These are phyloP conservation scores for Chionographis japonica DNA, from an alignment of 106 monocot genomes.

Conservation along the genomic window DNA sequence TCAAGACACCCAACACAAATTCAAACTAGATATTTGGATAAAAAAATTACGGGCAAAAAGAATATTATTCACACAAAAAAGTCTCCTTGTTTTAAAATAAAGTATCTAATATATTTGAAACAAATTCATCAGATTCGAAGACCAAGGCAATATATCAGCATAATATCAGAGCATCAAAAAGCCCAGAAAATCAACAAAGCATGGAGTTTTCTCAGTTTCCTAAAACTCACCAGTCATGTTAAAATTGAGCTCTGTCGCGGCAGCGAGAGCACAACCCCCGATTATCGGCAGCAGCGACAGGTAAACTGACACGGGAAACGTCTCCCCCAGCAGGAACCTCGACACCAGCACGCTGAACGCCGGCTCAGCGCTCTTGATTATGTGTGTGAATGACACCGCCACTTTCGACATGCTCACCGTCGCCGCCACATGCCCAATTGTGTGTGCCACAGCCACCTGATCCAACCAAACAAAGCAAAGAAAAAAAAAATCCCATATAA, in stretches of 20 bases:
- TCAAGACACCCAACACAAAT: too few relatives aligned
- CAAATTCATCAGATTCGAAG: too few relatives aligned
- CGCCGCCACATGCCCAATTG: slow-evolving; percentile 81
- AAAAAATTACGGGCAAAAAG: too few relatives aligned
- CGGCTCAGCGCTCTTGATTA: slow-evolving; percentile 80
- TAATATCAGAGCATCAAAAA: too few relatives aligned
- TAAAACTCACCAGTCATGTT: slow-evolving; percentile 75
- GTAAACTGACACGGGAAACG: slow-evolving; percentile 58
- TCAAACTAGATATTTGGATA: too few relatives aligned
- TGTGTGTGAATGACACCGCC: slow-evolving; percentile 82
- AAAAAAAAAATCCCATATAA: background rate
- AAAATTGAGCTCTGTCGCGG: slow-evolving; percentile 88
- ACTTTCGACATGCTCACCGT: slow-evolving; percentile 89
- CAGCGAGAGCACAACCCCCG: slow-evolving; percentile 87
- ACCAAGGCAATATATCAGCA: too few relatives aligned
- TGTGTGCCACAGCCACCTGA: slow-evolving; percentile 75
- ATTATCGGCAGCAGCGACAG: slow-evolving; percentile 80
- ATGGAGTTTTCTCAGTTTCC: background rate
- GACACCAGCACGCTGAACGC: slow-evolving; percentile 88
- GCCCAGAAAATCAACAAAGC: background rate
- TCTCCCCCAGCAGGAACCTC: slow-evolving; percentile 74
- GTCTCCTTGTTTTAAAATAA: too few relatives aligned
- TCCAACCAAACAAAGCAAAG: background rate
- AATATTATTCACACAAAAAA: too few relatives aligned
- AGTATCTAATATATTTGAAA: too few relatives aligned